Conservation (phyloP, 2,329 filamentous ascomycete genomes). For the Diaporthe velutina region DNA sequence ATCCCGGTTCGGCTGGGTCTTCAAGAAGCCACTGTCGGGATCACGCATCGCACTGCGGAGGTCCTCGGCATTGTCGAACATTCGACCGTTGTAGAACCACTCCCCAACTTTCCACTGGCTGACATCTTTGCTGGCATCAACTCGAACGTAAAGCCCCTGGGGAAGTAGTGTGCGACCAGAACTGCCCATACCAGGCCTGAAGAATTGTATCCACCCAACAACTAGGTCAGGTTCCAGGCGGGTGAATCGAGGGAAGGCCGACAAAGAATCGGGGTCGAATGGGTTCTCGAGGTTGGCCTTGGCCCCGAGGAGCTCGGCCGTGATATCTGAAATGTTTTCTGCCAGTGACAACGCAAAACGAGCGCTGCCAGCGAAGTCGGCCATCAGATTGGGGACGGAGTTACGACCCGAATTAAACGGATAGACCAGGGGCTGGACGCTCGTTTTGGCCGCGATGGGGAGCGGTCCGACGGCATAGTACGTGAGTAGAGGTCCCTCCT, state of each 20-base stretch:
- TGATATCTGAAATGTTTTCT: constrained; percentile 54
- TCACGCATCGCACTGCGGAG: constrained; percentile 26
- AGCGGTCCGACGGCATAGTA: constrained; percentile 65
- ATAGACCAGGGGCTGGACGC: constrained; percentile 55
- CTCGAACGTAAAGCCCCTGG: constrained; percentile 59
- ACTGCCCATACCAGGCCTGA: constrained; percentile 52
- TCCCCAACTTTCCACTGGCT: constrained; percentile 42
- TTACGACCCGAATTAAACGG: constrained; percentile 58
- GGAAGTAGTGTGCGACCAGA: constrained; percentile 53
- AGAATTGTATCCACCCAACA: constrained; percentile 57
- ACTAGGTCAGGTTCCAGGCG: constrained; percentile 54
- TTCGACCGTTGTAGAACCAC: constrained; percentile 39
- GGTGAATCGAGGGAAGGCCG: constrained; percentile 51
- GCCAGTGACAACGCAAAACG: constrained; percentile 53
- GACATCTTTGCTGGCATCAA: constrained; percentile 48
- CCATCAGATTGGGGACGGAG: constrained; percentile 51
- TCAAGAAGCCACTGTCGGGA: constrained; percentile 27
- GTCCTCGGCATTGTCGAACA: constrained; percentile 11
- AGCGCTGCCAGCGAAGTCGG: constrained; percentile 48
- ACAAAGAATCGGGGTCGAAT: constrained; percentile 49
- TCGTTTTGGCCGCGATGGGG: constrained; percentile 55
- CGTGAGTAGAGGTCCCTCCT: constrained; percentile 56
- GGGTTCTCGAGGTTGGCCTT: constrained; percentile 49
- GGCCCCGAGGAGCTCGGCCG: constrained; percentile 52
- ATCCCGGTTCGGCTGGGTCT: constrained; percentile 38